These are phyloP conservation scores for Furcasterigmium furcatum DNA, from an alignment of 2,329 filamentous ascomycete genomes.

Conservation along the genomic window DNA sequence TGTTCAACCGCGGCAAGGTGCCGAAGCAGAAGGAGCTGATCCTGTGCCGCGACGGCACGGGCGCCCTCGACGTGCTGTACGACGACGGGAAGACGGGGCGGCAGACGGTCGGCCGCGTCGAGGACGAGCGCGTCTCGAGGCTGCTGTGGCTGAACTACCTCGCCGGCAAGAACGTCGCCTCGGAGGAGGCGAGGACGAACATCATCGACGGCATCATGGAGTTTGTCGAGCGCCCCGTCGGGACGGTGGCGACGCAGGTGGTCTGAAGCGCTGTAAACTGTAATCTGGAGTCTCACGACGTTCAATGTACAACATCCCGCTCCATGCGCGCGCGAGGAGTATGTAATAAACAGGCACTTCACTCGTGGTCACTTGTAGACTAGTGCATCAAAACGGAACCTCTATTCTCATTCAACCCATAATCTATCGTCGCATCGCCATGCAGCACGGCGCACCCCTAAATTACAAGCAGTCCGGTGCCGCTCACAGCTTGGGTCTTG, in stretches of 20 bases:
- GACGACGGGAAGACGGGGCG: slow-evolving; percentile 47
- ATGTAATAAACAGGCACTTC: too few relatives aligned
- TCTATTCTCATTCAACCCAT: not conserved
- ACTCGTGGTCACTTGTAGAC: too few relatives aligned
- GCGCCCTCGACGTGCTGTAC: slow-evolving; percentile 66
- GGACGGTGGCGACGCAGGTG: slow-evolving; percentile 81
- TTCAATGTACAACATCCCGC: not conserved
- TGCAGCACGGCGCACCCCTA: too few relatives aligned
- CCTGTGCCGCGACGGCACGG: slow-evolving; percentile 63
- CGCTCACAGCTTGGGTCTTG: not conserved
- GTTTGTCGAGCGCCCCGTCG: slow-evolving; percentile 83
- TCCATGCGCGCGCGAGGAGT: not conserved
- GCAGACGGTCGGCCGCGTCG: slow-evolving; percentile 64
- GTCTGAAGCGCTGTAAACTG: slow-evolving; percentile 26
- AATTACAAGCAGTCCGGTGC: not conserved
- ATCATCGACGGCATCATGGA: slow-evolving; percentile 86
- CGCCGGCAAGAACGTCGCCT: slow-evolving; percentile 81
- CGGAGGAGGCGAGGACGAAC: slow-evolving; percentile 73
- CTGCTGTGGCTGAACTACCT: slow-evolving; percentile 90
- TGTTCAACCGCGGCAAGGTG: slow-evolving; percentile 80
- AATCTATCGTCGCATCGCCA: not conserved
- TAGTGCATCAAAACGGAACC: not conserved
- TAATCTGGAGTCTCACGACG: slow-evolving; percentile 17
- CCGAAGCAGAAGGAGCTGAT: slow-evolving; percentile 78
- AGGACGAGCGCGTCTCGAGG: slow-evolving; percentile 76